Evolutionary conservation across 2,329 filamentous ascomycete genomes (phyloP).

Genomic region (Epichloe glyceriae): DNA sequence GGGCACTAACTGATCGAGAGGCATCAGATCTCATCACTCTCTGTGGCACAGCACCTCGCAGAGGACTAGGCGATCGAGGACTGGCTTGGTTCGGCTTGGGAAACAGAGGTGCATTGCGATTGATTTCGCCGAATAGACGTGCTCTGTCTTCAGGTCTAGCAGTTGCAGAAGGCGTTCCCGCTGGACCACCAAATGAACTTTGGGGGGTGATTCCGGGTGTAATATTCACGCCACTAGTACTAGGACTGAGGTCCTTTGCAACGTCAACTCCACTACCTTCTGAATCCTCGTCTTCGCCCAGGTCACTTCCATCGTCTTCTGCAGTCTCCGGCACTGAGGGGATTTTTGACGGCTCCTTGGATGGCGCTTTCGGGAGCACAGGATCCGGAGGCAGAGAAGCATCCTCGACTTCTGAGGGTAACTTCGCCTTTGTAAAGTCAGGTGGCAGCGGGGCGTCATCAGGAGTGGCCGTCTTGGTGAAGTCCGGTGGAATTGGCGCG

Average conservation of each 20-base stretch:
- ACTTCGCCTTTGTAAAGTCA: constrained; percentile 14
- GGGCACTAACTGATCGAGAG: constrained; percentile 46
- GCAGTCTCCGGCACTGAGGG: constrained; percentile 28
- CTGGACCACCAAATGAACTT: constrained; percentile 43
- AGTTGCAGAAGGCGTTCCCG: constrained; percentile 22
- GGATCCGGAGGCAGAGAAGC: constrained; percentile 29
- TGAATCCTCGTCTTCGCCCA: constrained; percentile 33
- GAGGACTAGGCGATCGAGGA: constrained; percentile 60
- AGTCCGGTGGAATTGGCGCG: constrained; percentile 9
- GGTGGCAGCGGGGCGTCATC: constrained; percentile 19
- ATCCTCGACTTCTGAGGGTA: constrained; percentile 19
- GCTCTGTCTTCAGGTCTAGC: constrained; percentile 21
- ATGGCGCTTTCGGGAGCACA: constrained; percentile 18
- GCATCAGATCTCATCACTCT: constrained; percentile 36
- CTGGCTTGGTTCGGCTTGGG: constrained; percentile 41
- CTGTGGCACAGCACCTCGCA: constrained; percentile 44
- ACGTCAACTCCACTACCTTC: constrained; percentile 54
- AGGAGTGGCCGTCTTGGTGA: constrained; percentile 18
- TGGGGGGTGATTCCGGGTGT: constrained; percentile 42
- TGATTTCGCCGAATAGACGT: constrained; percentile 42
- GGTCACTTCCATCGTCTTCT: constrained; percentile 20
- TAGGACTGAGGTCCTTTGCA: constrained; percentile 48
- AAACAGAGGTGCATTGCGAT: constrained; percentile 37
- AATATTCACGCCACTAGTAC: constrained; percentile 28
- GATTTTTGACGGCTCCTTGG: constrained; percentile 18